These are phyloP conservation scores for Septoria petroselini DNA, from an alignment of 2,329 filamentous ascomycete species.

Conservation along the genomic window DNA sequence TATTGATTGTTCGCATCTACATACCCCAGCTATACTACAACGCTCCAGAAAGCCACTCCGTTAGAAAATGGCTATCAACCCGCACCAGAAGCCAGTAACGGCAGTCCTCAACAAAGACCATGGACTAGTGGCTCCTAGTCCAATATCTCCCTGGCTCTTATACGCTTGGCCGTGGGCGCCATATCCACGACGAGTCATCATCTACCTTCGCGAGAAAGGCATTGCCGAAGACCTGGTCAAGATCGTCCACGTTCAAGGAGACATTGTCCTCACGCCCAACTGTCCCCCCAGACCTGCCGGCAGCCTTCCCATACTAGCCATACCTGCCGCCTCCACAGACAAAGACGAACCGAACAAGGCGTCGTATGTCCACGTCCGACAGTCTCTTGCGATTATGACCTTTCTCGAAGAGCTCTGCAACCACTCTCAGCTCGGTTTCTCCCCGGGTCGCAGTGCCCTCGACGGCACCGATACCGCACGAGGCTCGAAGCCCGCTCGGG, in stretches of 20 bases:
- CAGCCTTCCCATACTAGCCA: conserved; percentile 17
- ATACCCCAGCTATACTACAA: too few relatives aligned
- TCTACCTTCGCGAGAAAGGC: conserved; percentile 18
- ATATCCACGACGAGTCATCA: conserved; percentile 16
- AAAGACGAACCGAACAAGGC: neutral
- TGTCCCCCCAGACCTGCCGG: conserved; percentile 13
- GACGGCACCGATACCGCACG: neutral
- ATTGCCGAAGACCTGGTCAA: conserved; percentile 15
- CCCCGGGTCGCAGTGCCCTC: neutral
- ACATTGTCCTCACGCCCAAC: conserved; percentile 1
- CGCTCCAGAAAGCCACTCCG: too few relatives aligned
- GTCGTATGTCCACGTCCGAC: conserved; percentile 12
- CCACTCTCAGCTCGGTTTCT: conserved; percentile 5
- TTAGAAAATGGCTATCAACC: neutral
- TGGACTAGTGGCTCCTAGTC: neutral
- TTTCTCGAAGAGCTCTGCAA: conserved; percentile 18
- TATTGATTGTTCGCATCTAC: too few relatives aligned
- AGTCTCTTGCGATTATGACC: conserved; percentile 18
- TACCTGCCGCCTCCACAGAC: neutral
- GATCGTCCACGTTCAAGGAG: conserved; percentile 13
- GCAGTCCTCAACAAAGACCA: neutral
- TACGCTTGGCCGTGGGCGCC: conserved; percentile 20
- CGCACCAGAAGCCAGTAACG: neutral
- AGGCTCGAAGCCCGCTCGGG: neutral
- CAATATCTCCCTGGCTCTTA: conserved; percentile 11